Evolutionary conservation across 2,329 filamentous ascomycete genomes (phyloP).

Genomic region (Nectriaceae sp.): DNA sequence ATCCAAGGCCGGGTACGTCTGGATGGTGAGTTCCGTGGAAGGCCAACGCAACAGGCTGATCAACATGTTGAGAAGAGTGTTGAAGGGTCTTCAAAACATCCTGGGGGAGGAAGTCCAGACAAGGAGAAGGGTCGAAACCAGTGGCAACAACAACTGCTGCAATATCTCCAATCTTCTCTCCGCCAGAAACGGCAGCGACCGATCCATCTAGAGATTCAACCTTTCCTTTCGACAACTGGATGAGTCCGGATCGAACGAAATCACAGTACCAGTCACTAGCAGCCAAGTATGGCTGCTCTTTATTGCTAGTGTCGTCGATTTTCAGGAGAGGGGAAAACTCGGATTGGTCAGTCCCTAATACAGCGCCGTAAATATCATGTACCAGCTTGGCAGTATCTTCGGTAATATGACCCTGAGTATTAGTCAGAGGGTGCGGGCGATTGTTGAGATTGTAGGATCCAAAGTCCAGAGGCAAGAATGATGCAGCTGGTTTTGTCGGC

Average conservation of each 20-base stretch:
- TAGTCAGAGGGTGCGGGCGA: slow-evolving; percentile 59
- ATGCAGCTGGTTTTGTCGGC: slow-evolving; percentile 50
- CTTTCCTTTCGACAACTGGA: slow-evolving; percentile 53
- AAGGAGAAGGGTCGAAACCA: slow-evolving; percentile 67
- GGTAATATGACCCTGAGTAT: slow-evolving; percentile 66
- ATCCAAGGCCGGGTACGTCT: slow-evolving; percentile 65
- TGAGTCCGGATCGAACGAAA: slow-evolving; percentile 68
- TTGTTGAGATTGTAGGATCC: slow-evolving; percentile 69
- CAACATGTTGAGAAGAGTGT: slow-evolving; percentile 54
- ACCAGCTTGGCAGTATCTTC: slow-evolving; percentile 55
- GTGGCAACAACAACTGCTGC: slow-evolving; percentile 74
- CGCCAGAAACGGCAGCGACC: slow-evolving; percentile 36
- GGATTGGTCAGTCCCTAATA: slow-evolving; percentile 57
- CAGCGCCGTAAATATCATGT: slow-evolving; percentile 52
- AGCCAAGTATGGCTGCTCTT: slow-evolving; percentile 64
- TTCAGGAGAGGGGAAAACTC: slow-evolving; percentile 47
- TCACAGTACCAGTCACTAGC: slow-evolving; percentile 74
- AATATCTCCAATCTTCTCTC: slow-evolving; percentile 52
- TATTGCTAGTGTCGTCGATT: slow-evolving; percentile 41
- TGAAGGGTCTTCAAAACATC: slow-evolving; percentile 58
- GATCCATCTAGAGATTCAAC: slow-evolving; percentile 36
- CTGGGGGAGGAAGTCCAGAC: slow-evolving; percentile 64
- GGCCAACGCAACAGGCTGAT: slow-evolving; percentile 66
- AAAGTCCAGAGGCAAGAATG: slow-evolving; percentile 74
- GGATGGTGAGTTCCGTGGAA: slow-evolving; percentile 67